These are phyloP conservation scores for Massospora cicadina DNA, from an alignment of 371 early-diverging fungal genomes.

Conservation along the genomic window DNA sequence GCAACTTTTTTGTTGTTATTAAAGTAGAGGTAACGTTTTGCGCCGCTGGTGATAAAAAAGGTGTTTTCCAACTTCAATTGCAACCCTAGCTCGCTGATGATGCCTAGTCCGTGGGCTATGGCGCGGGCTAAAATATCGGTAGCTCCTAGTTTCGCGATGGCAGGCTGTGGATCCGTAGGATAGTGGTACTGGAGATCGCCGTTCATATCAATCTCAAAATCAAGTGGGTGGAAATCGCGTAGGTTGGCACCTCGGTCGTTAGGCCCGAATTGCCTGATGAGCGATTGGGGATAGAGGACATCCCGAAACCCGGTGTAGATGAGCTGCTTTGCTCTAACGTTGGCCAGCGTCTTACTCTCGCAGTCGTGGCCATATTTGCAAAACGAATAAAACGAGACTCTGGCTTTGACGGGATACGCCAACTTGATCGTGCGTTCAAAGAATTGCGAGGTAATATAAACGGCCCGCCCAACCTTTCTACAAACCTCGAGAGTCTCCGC, in stretches of 20 bases:
- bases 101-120: neutral
- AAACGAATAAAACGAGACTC: neutral
- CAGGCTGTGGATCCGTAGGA: neutral
- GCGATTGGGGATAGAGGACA: neutral
- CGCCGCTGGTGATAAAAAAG: neutral
- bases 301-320: neutral
- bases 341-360: neutral
- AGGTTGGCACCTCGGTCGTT: neutral
- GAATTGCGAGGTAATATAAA: neutral
- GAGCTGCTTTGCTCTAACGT: neutral
- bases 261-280: neutral
- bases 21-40: neutral
- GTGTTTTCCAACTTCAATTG: neutral
- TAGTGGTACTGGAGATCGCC: neutral
- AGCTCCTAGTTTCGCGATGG: too few relatives aligned
- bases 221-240: neutral
- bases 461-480: neutral
- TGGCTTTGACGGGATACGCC: neutral
- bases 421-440: neutral
- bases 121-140: neutral
- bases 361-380: too few relatives aligned
- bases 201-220: neutral
- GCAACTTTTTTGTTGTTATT: neutral
- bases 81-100: neutral
- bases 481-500: neutral